Evolutionary conservation across 805 yeast genomes (phyloP).

Genomic region (Candida qinlingensis): DNA sequence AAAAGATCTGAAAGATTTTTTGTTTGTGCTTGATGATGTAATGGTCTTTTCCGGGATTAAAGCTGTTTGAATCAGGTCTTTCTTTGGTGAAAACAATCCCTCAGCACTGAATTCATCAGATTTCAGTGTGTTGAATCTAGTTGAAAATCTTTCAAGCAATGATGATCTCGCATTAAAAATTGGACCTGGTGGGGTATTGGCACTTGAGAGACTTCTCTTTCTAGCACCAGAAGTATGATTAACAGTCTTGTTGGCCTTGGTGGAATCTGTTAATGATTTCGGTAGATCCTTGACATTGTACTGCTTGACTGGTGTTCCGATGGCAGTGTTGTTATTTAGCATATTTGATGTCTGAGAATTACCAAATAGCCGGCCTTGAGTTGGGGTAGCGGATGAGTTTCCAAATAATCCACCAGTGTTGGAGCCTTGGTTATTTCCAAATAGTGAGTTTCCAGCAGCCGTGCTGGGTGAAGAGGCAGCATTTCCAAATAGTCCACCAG

Average conservation of each 20-base stretch:
- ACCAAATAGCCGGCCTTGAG: constrained; percentile 2
- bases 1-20: constrained; percentile 6
- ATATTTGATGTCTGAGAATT: constrained; percentile 18
- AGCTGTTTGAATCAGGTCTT: constrained; percentile 18
- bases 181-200: constrained; percentile 19
- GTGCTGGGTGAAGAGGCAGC: constrained; percentile 12
- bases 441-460: constrained; percentile 20
- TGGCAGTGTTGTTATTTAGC: constrained; percentile 12
- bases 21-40: background rate
- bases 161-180: constrained; percentile 18
- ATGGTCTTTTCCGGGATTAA: constrained; percentile 12
- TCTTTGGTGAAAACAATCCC: constrained; percentile 33
- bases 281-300: constrained; percentile 31
- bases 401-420: constrained; percentile 9
- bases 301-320: constrained; percentile 24
- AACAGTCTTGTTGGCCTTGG: constrained; percentile 15
- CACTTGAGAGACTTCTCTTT: constrained; percentile 22
- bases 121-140: constrained; percentile 26
- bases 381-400: background rate
- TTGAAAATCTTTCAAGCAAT: constrained; percentile 31
- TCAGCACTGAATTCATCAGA: constrained; percentile 27
- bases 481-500: constrained; percentile 19
- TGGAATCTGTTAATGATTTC: constrained; percentile 31
- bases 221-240: constrained; percentile 11
- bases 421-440: constrained; percentile 18